Percentiles rank a stretch among this genome's conserved stretches.
These are phyloP conservation scores for Pseudoperonospora humuli DNA, from an alignment of 352 stramenopile species.

Conservation along the genomic window DNA sequence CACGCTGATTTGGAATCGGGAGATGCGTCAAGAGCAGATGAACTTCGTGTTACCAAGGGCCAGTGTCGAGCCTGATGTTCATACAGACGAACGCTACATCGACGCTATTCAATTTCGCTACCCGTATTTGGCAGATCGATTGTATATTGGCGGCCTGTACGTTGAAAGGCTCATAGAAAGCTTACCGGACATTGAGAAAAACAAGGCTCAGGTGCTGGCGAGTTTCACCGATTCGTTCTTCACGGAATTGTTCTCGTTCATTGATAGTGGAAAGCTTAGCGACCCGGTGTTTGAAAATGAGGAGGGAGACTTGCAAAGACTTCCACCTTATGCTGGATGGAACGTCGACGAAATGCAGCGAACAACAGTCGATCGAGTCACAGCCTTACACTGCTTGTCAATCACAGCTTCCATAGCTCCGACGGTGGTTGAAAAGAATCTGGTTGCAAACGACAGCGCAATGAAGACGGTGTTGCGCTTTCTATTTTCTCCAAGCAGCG, in stretches of 20 bases:
- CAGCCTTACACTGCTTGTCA: constrained; percentile 56
- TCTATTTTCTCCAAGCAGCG: constrained; percentile 67
- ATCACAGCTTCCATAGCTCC: constrained; percentile 50
- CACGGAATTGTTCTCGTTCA: constrained; percentile 63
- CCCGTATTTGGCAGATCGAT: constrained; percentile 50
- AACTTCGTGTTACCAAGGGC: constrained; percentile 43
- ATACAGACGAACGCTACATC: constrained; percentile 34
- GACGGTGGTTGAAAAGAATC: constrained; percentile 44
- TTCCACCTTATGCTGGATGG: constrained; percentile 57
- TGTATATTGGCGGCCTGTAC: constrained; percentile 64
- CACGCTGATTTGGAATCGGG: constrained; percentile 72
- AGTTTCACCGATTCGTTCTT: constrained; percentile 72
- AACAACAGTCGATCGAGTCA: constrained; percentile 48
- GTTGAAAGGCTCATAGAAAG: constrained; percentile 66
- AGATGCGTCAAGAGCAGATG: constrained; percentile 60
- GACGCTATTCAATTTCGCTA: constrained; percentile 63
- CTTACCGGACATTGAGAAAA: constrained; percentile 60
- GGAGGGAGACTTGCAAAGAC: constrained; percentile 20
- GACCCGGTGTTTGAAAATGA: constrained; percentile 24
- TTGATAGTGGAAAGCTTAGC: constrained; percentile 54
- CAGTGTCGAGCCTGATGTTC: constrained; percentile 24
- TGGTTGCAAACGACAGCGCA: constrained; percentile 40
- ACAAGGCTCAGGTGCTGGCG: constrained; percentile 22
- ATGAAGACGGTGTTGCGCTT: constrained; percentile 73
- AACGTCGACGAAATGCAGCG: constrained; percentile 35